phyloP scores from a whole-genome alignment of 1,139 yeast genomes.

The Sugiyamaella neomexicana region DNA sequence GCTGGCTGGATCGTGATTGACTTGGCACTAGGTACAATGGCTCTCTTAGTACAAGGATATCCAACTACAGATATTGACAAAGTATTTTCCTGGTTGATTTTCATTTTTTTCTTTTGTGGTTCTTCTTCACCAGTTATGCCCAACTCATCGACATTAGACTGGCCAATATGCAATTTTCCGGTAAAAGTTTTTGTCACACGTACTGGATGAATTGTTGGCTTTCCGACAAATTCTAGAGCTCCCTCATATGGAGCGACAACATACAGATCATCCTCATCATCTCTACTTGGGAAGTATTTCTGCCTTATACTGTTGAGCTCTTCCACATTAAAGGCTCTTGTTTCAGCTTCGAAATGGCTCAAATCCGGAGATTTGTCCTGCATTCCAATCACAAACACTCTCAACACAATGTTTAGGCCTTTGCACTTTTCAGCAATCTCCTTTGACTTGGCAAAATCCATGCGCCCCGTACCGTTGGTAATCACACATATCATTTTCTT shows the following conservation, averaged over 20 bases:
- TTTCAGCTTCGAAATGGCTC: background rate
- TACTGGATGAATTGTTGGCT: conserved; percentile 41
- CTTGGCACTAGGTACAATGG: conserved; percentile 44
- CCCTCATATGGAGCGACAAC: conserved; percentile 32
- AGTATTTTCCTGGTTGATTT: conserved; percentile 25
- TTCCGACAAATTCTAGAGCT: conserved; percentile 26
- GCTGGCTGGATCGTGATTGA: conserved; percentile 24
- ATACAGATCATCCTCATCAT: background rate
- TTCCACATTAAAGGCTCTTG: background rate
- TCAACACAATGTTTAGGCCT: conserved; percentile 26
- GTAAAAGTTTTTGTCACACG: conserved; percentile 44
- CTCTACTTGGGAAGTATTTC: background rate
- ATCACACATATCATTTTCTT: conserved; percentile 47
- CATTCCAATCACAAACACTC: conserved; percentile 42
- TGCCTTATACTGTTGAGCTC: background rate
- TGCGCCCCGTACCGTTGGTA: conserved; percentile 43
- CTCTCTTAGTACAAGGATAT: conserved; percentile 61
- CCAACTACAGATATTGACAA: conserved; percentile 53
- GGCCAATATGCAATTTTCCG: conserved; percentile 39
- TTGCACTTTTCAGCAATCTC: conserved; percentile 26
- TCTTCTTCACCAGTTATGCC: conserved; percentile 34
- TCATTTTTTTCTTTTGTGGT: conserved; percentile 22
- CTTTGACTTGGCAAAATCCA: conserved; percentile 21
- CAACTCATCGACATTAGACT: background rate
- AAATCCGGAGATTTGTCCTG: conserved; percentile 30